Conservation (phyloP, 2,329 filamentous ascomycete genomes). For the Aspergillus luchuensis region DNA sequence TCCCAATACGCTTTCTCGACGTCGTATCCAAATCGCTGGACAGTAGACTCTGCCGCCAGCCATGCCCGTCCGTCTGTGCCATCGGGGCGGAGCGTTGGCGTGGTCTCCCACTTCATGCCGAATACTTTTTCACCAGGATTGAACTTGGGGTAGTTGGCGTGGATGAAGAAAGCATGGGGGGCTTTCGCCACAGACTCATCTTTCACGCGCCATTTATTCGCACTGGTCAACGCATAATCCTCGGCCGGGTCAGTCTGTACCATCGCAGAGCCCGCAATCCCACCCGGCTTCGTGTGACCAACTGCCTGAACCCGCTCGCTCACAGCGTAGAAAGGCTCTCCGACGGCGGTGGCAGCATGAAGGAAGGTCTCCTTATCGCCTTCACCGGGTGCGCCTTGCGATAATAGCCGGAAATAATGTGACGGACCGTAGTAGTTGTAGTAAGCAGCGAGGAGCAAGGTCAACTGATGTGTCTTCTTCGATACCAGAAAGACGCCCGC, state of each 20-base stretch:
- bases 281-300: conserved; percentile 32
- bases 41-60: conserved; percentile 36
- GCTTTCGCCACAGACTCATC: conserved; percentile 34
- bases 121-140: conserved; percentile 44
- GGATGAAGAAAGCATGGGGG: conserved; percentile 42
- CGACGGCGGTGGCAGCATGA: conserved; percentile 37
- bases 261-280: conserved; percentile 40
- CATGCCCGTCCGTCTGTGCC: conserved; percentile 41
- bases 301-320: conserved; percentile 40
- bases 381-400: conserved; percentile 42
- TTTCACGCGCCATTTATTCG: conserved; percentile 37
- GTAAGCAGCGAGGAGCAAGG: conserved; percentile 40
- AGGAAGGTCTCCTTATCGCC: conserved; percentile 46
- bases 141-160: conserved; percentile 47
- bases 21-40: conserved; percentile 43
- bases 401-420: conserved; percentile 42
- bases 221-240: conserved; percentile 37
- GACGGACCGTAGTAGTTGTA: conserved; percentile 42
- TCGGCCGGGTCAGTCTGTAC: conserved; percentile 42
- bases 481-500: conserved; percentile 41
- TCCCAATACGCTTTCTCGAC: conserved; percentile 44
- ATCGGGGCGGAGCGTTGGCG: conserved; percentile 39
- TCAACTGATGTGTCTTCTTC: conserved; percentile 38
- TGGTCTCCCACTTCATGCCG: conserved; percentile 40
- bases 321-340: conserved; percentile 39